Percentiles rank a stretch among this genome's conserved stretches.
Conservation (phyloP, 2,329 filamentous ascomycete species). For the Cryphonectria japonica region DNA sequence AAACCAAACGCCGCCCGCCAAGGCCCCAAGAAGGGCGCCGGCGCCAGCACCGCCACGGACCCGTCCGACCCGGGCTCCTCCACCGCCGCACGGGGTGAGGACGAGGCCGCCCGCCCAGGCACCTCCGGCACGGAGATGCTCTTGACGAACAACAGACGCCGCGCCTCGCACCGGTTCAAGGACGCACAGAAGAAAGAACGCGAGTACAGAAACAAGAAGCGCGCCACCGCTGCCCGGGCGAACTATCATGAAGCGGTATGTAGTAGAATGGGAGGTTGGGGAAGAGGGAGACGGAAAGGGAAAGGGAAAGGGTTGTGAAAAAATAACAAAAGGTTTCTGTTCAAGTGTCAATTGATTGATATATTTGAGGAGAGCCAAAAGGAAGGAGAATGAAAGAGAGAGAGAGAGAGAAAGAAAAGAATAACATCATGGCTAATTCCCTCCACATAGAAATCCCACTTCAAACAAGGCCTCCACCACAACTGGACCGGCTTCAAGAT, state of each 20-base stretch:
- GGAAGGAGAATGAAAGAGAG: no score
- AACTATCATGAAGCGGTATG: slow-evolving; percentile 41
- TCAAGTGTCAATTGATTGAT: no score
- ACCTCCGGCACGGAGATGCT: slow-evolving; percentile 49
- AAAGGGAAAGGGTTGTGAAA: no score
- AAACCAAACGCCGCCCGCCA: slow-evolving; percentile 20
- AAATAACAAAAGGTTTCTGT: no score
- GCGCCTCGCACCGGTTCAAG: slow-evolving; percentile 43
- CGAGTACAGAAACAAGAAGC: slow-evolving; percentile 47
- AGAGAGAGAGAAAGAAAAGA: no score
- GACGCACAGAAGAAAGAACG: slow-evolving; percentile 47
- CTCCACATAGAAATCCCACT: slow-evolving; percentile 39
- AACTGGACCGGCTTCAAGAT: slow-evolving; percentile 41
- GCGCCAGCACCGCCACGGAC: slow-evolving; percentile 8
- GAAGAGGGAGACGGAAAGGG: no score
- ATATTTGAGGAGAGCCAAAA: no score
- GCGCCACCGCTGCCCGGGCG: slow-evolving; percentile 43
- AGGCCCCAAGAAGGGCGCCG: not conserved
- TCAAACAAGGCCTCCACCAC: slow-evolving; percentile 42
- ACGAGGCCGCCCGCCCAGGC: slow-evolving; percentile 43
- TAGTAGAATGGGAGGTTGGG: no score
- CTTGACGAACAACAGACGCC: slow-evolving; percentile 43
- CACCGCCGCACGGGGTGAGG: slow-evolving; percentile 29
- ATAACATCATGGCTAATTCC: not conserved
- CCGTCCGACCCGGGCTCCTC: not conserved